These are phyloP conservation scores for Backusella westeae DNA, from an alignment of 192 early-diverging fungal genomes.

Conservation along the genomic window DNA sequence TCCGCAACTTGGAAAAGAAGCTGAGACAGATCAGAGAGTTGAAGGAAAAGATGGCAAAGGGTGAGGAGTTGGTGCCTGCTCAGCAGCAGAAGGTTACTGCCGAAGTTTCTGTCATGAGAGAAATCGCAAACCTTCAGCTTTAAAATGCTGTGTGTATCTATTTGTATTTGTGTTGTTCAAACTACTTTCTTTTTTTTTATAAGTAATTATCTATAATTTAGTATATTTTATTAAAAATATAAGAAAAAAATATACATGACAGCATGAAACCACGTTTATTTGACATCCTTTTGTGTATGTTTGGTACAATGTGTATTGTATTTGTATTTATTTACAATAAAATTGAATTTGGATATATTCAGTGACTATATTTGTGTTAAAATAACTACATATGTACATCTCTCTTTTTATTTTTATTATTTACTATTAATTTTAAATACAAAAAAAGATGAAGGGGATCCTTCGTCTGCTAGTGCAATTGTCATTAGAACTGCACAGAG, in stretches of 20 bases:
- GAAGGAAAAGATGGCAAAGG: slow-evolving; percentile 71
- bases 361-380: background rate
- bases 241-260: background rate
- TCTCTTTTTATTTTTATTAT: too few species aligned
- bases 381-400: background rate
- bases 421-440: too few species aligned
- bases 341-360: background rate
- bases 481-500: too few species aligned
- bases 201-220: background rate
- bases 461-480: too few species aligned
- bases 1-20: slow-evolving; percentile 89
- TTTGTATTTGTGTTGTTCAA: slow-evolving; percentile 7
- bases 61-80: slow-evolving; percentile 80
- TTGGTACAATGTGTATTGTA: background rate
- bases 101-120: slow-evolving; percentile 60
- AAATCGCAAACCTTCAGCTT: slow-evolving; percentile 32
- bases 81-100: slow-evolving; percentile 72
- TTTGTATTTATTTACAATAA: background rate
- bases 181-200: background rate
- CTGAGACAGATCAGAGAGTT: slow-evolving; percentile 86
- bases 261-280: background rate
- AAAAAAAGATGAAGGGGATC: too few species aligned
- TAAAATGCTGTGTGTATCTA: background rate
- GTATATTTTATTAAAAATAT: background rate
- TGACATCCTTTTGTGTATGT: background rate